Percentiles rank a stretch among this genome's conserved stretches.
phyloP scores from a whole-genome alignment of 805 yeast genomes.

The Pichia manshurica region DNA sequence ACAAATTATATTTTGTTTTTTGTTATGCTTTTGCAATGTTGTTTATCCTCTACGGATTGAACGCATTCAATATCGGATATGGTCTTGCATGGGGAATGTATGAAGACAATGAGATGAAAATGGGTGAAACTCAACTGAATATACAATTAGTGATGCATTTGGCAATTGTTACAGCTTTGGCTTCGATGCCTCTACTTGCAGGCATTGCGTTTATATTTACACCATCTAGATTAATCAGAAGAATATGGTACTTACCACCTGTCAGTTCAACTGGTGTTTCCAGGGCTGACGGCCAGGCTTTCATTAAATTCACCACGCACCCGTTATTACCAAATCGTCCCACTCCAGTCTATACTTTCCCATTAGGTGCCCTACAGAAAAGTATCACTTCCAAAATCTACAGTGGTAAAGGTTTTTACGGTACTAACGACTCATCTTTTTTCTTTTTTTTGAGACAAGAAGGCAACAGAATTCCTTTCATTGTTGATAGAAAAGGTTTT shows the following conservation, averaged over 20 bases:
- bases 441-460: conserved; percentile 66
- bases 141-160: conserved; percentile 24
- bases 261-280: conserved; percentile 24
- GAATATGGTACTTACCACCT: conserved; percentile 68
- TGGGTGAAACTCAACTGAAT: conserved; percentile 22
- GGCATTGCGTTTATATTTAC: conserved; percentile 40
- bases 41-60: conserved; percentile 62
- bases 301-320: conserved; percentile 61
- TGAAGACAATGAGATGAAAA: conserved; percentile 28
- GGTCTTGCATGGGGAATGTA: conserved; percentile 25
- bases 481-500: conserved; percentile 80
- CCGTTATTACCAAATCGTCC: conserved; percentile 72
- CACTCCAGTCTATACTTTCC: conserved; percentile 67
- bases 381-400: conserved; percentile 63
- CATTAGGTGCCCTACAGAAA: conserved; percentile 49
- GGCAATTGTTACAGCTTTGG: conserved; percentile 33
- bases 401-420: conserved; percentile 86
- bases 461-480: conserved; percentile 55
- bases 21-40: conserved; percentile 65
- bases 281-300: conserved; percentile 38
- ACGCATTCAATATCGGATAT: conserved; percentile 30
- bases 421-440: conserved; percentile 72
- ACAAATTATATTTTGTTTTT: conserved; percentile 64
- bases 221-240: conserved; percentile 66
- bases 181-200: conserved; percentile 37